A percentile compares a stretch with the other conserved stretches of the same genome.
phyloP scores from a whole-genome alignment of 306 rosid species.

The Dryas drummondii region DNA sequence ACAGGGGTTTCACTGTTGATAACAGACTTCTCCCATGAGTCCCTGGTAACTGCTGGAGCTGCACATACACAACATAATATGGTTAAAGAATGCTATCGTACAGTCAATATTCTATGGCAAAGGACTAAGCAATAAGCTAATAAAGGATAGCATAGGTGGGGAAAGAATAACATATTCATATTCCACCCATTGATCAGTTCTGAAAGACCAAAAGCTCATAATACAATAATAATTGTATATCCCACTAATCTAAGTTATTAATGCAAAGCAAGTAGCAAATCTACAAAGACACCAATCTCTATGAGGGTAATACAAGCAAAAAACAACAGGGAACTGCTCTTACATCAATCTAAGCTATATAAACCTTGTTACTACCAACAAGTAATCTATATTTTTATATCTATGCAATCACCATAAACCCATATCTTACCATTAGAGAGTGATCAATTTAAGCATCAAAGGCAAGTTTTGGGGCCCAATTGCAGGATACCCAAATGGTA shows the following conservation, averaged over 20 bases:
- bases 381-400: background rate
- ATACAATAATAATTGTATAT: background rate
- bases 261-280: background rate
- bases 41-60: slow-evolving; percentile 62
- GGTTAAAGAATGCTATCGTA: slow-evolving; percentile 13
- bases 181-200: background rate
- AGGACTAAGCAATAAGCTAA: background rate
- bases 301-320: background rate
- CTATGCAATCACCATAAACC: background rate
- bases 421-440: background rate
- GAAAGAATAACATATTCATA: background rate
- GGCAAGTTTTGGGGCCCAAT: background rate
- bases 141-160: background rate
- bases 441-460: background rate
- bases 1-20: slow-evolving; percentile 71
- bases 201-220: background rate
- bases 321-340: background rate
- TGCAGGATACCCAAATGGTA: slow-evolving; percentile 2
- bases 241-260: background rate
- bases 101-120: slow-evolving; percentile 10
- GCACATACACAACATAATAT: slow-evolving; percentile 33
- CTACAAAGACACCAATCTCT: background rate
- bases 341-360: background rate
- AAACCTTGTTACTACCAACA: too few species aligned
- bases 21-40: slow-evolving; percentile 63